A percentile compares a stretch with the other conserved stretches of the same genome.
Evolutionary conservation across 1,139 yeast species (phyloP).

Genomic region (Suhomyces yuchorum): DNA sequence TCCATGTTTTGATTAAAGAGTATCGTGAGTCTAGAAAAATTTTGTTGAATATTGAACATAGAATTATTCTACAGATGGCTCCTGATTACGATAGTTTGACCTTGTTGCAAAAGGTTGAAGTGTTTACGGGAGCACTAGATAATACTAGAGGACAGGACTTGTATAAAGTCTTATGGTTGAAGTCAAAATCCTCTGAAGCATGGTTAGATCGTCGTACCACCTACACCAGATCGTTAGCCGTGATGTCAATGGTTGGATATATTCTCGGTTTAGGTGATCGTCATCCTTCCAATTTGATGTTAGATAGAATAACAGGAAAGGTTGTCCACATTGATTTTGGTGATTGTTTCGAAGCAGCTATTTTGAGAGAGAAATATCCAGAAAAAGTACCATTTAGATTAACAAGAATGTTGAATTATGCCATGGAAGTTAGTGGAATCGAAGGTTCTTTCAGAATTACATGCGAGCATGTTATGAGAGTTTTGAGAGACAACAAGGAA

Average conservation of each 20-base stretch:
- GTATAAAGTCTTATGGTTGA: conserved; percentile 93
- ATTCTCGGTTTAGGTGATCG: conserved; percentile 94
- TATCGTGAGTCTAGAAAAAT: conserved; percentile 91
- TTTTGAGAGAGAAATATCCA: conserved; percentile 92
- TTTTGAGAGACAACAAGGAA: conserved; percentile 88
- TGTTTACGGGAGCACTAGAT: conserved; percentile 92
- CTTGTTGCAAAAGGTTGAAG: conserved; percentile 89
- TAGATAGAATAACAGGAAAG: conserved; percentile 91
- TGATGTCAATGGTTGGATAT: conserved; percentile 97
- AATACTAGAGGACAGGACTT: conserved; percentile 96
- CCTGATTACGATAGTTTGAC: conserved; percentile 94
- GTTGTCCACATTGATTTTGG: conserved; percentile 98
- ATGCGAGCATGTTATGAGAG: conserved; percentile 96
- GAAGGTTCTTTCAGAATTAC: conserved; percentile 97
- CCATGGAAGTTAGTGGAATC: conserved; percentile 98
- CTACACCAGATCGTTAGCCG: conserved; percentile 93
- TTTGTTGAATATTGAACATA: conserved; percentile 85
- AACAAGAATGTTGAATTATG: conserved; percentile 95
- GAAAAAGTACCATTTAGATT: conserved; percentile 97
- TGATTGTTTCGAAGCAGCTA: conserved; percentile 98
- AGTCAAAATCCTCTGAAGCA: conserved; percentile 93
- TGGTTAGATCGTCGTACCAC: conserved; percentile 98
- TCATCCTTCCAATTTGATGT: conserved; percentile 96
- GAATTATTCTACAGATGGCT: conserved; percentile 97
- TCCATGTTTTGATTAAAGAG: conserved; percentile 90